Base-by-base conservation (phyloP, 768 basidiomycete species). In the Lactarius vividus region DNA sequence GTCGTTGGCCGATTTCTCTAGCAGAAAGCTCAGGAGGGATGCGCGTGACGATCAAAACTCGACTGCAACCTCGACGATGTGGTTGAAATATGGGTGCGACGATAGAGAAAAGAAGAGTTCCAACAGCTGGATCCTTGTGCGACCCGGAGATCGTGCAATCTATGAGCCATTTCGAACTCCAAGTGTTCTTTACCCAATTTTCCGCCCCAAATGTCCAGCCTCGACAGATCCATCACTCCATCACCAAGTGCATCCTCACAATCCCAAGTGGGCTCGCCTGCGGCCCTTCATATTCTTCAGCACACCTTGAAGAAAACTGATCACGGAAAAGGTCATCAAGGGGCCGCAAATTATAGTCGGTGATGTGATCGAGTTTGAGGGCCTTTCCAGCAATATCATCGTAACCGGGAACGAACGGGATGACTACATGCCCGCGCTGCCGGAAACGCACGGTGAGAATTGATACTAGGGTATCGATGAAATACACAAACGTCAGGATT, bases 211-310 rank as follows among this genome's bases (percentile, higher is more conserved):
- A 49, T 49, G 46, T 49, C 46, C 46, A 11, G 46, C 23, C 46
- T 49, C 46, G 46, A 61, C 28, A 53, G 9, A 40, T 54, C 52
- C 52, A 61, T 40, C 13, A 2, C 5, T 11, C 52, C 35, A 29
- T 2, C 60, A 7, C 60, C 60, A 54, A 61, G 49, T 9, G 60
- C 39, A 20, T 42, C 40, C 31, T 62, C 61, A 16, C 44, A 4
- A n/a, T 56, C 53, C 39, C 53, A 56, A 18, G 40, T 33, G 52
- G 23, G 18, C 26, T 13, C 46, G 5, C 46, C 46, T 23, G 46
- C 2, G n/a, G n/a, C 46, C 46, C 46, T 62, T 62, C 61, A 55
- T 62, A 55, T 62, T 56, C 40, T 62, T 62, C 29, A 56, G 61
- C n/a, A 56, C 54, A 7, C 20, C 39, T 62, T 56, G 54, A 31